These are phyloP conservation scores for Fusarium hainanense DNA, from an alignment of 2,329 filamentous ascomycete genomes.

Conservation along the genomic window DNA sequence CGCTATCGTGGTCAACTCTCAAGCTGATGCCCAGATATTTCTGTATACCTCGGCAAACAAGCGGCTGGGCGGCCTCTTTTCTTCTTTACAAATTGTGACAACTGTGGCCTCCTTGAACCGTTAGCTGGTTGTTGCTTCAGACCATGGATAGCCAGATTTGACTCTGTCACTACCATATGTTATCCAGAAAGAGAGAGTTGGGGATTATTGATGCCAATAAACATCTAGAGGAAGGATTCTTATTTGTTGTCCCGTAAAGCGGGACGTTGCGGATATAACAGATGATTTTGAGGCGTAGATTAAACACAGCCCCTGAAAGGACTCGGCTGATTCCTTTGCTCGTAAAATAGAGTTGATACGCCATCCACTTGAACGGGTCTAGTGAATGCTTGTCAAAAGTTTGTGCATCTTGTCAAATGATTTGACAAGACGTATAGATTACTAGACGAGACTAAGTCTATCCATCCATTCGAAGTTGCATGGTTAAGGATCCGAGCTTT, in stretches of 20 bases:
- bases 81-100: neutral
- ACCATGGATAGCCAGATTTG: neutral
- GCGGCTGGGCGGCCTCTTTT: neutral
- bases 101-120: neutral
- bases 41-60: neutral
- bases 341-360: neutral
- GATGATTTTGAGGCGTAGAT: neutral
- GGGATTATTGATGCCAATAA: neutral
- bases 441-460: neutral
- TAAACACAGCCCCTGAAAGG: neutral
- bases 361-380: neutral
- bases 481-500: neutral
- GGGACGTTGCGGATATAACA: neutral
- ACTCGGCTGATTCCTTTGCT: neutral
- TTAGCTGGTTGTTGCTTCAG: neutral
- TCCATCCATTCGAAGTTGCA: neutral
- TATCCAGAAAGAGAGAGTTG: neutral
- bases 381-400: neutral
- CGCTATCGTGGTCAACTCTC: neutral
- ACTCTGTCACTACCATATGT: neutral
- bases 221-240: neutral
- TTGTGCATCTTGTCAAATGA: neutral
- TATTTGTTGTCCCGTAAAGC: neutral
- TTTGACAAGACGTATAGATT: neutral
- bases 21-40: neutral